These are phyloP conservation scores for Globisporangium alternatum DNA, from an alignment of 352 stramenopile genomes.

Conservation along the genomic window DNA sequence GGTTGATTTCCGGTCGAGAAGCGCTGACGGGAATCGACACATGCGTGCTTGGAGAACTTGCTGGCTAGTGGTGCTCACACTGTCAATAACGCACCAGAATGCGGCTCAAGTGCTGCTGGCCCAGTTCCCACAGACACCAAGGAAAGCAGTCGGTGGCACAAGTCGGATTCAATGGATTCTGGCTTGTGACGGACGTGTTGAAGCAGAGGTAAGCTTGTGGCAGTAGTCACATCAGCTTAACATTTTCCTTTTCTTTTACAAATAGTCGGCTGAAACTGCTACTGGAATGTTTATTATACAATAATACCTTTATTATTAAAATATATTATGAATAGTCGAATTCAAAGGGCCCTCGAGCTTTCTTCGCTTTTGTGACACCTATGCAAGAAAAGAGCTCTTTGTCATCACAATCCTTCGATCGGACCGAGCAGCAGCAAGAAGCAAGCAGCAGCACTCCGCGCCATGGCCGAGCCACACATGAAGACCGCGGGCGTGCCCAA, in stretches of 20 bases:
- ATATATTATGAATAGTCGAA: no score
- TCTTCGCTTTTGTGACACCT: no score
- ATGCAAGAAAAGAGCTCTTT: no score
- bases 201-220: background rate
- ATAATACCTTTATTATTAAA: background rate
- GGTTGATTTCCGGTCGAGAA: background rate
- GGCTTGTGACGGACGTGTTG: slow-evolving; percentile 2
- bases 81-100: no score
- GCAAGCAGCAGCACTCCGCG: background rate
- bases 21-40: background rate
- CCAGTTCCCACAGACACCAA: background rate
- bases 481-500: slow-evolving; percentile 81
- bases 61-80: background rate
- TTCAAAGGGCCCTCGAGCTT: background rate
- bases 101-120: background rate
- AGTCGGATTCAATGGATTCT: background rate
- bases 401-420: slow-evolving; percentile 4
- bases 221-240: background rate
- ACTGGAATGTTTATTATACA: background rate
- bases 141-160: slow-evolving; percentile 7
- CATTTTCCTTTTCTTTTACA: no score
- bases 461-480: slow-evolving; percentile 79
- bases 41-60: background rate
- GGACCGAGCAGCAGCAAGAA: background rate
- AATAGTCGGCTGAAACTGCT: no score